Percentiles rank a stretch among this genome's conserved stretches.
phyloP scores from a whole-genome alignment of 345 rosid species.

The Clarkia xantiana region DNA sequence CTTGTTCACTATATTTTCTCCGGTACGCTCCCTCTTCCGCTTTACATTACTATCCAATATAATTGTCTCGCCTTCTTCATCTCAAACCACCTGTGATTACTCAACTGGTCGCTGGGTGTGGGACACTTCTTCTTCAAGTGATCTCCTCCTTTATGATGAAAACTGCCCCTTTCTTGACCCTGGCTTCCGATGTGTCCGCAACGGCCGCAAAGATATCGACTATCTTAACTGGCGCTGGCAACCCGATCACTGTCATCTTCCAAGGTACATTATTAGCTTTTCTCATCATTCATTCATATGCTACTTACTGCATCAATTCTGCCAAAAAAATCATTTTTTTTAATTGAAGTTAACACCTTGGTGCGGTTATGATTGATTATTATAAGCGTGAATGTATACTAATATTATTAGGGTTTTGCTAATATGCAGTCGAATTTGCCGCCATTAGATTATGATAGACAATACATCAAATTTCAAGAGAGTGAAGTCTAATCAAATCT shows the following conservation, averaged over 20 bases:
- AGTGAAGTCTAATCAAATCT: too few species aligned
- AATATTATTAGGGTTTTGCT: too few species aligned
- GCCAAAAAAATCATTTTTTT: too few species aligned
- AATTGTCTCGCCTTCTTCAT: too few species aligned
- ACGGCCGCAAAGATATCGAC: constrained; percentile 50
- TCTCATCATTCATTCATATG: too few species aligned
- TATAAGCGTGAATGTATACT: too few species aligned
- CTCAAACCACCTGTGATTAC: constrained; percentile 31
- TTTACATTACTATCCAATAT: constrained; percentile 10
- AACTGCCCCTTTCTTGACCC: constrained; percentile 72
- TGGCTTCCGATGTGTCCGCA: constrained; percentile 51
- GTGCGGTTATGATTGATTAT: too few species aligned
- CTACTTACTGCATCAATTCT: not conserved
- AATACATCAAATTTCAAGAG: too few species aligned
- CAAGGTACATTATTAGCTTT: constrained; percentile 43
- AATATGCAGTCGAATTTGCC: too few species aligned
- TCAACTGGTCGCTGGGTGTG: constrained; percentile 59
- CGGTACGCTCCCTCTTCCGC: constrained; percentile 11
- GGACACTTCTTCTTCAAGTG: constrained; percentile 15
- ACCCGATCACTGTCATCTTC: constrained; percentile 60
- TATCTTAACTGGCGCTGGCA: constrained; percentile 86
- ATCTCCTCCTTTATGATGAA: constrained; percentile 34
- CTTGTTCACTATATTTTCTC: constrained; percentile 12
- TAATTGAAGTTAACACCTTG: too few species aligned
- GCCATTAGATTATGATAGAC: too few species aligned